A percentile compares a stretch with the other conserved stretches of the same genome.
phyloP scores from a whole-genome alignment of 2,329 filamentous ascomycete species.

The Fusarium dimerum region DNA sequence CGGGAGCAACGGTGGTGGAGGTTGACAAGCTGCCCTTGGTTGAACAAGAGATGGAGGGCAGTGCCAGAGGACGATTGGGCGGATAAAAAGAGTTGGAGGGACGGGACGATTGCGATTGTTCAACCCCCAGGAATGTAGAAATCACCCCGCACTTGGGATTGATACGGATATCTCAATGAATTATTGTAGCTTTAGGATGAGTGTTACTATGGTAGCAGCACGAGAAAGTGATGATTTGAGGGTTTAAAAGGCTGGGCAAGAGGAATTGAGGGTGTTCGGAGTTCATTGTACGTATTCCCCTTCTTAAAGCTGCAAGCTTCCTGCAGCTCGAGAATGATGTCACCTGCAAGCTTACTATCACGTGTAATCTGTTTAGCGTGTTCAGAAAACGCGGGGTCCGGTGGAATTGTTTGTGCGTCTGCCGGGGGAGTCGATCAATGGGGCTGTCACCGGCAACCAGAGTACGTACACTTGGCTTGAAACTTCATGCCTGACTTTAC shows the following conservation, averaged over 20 bases:
- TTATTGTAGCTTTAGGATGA: constrained; percentile 16
- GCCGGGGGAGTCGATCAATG: constrained; percentile 4
- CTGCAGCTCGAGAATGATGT: constrained; percentile 31
- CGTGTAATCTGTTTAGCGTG: constrained; percentile 26
- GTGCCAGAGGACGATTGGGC: constrained; percentile 22
- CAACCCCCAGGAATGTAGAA: constrained; percentile 18
- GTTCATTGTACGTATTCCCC: constrained; percentile 26
- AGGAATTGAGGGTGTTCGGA: constrained; percentile 6
- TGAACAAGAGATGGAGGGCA: constrained; percentile 14
- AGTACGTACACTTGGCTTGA: constrained; percentile 11
- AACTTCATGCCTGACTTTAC: neutral
- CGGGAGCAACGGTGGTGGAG: constrained; percentile 21
- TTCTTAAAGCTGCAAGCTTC: constrained; percentile 31
- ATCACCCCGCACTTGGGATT: constrained; percentile 30
- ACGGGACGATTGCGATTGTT: constrained; percentile 31
- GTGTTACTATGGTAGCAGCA: neutral
- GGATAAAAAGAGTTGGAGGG: constrained; percentile 26
- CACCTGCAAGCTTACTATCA: constrained; percentile 22
- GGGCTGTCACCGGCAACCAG: constrained; percentile 4
- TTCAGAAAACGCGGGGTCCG: constrained; percentile 31
- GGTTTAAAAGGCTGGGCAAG: constrained; percentile 9
- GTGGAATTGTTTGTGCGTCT: constrained; percentile 18
- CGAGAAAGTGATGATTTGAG: constrained; percentile 3
- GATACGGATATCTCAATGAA: constrained; percentile 9
- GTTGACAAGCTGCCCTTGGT: constrained; percentile 23